These are phyloP conservation scores for Pythium diclinum DNA, from an alignment of 352 stramenopile species.

Conservation along the genomic window DNA sequence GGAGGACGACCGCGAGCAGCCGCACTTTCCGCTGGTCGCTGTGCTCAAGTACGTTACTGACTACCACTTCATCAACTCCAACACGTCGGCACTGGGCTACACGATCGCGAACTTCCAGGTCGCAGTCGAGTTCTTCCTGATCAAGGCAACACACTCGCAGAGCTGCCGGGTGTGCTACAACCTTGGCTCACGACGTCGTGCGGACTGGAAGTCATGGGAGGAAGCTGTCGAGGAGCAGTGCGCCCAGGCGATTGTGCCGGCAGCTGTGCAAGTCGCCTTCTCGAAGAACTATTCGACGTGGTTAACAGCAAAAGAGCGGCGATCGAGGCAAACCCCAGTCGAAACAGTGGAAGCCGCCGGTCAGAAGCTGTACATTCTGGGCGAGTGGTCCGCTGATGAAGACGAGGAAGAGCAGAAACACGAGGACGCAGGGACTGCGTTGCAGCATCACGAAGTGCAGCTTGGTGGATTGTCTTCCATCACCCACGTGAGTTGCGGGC, in stretches of 20 bases:
- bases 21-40: constrained; percentile 47
- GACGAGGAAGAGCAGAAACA: background rate
- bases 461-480: constrained; percentile 26
- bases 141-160: constrained; percentile 33
- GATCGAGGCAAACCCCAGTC: background rate
- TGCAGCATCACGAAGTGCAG: background rate
- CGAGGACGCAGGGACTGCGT: background rate
- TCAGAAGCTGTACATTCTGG: constrained; percentile 38
- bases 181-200: constrained; percentile 10
- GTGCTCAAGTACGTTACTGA: constrained; percentile 70
- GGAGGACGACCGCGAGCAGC: constrained; percentile 4
- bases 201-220: constrained; percentile 16
- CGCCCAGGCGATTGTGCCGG: constrained; percentile 19
- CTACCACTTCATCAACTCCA: constrained; percentile 85
- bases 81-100: constrained; percentile 73
- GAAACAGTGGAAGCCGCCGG: background rate
- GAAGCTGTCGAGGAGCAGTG: constrained; percentile 19
- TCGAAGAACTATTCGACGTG: constrained; percentile 21
- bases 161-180: constrained; percentile 29
- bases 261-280: constrained; percentile 19
- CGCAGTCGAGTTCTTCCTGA: constrained; percentile 70
- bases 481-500: constrained; percentile 40
- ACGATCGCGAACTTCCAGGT: constrained; percentile 82
- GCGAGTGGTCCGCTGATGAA: constrained; percentile 40
- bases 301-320: background rate